These are phyloP conservation scores for Sphenostylis stenocarpa DNA, from an alignment of 306 rosid species.

Conservation along the genomic window DNA sequence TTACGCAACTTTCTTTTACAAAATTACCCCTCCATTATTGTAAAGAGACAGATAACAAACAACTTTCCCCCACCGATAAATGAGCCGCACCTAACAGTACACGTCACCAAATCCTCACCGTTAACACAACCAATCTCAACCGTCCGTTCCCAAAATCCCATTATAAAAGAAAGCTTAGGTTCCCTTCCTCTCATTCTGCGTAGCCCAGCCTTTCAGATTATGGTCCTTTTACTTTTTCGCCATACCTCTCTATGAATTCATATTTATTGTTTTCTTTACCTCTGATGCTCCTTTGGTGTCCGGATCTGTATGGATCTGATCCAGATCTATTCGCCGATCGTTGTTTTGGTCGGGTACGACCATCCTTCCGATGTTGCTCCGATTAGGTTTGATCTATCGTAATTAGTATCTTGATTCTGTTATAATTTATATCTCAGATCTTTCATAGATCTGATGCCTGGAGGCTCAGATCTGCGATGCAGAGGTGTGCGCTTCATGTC, in stretches of 20 bases:
- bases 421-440: not conserved
- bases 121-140: constrained; percentile 29
- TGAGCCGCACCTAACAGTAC: constrained; percentile 29
- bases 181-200: not conserved
- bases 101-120: constrained; percentile 35
- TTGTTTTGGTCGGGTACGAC: not conserved
- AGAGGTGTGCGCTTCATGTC: constrained; percentile 7
- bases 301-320: constrained; percentile 22
- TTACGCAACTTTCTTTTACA: not conserved
- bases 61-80: not conserved
- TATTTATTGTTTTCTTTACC: not conserved
- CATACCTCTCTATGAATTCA: not conserved
- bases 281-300: accelerated
- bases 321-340: constrained; percentile 28
- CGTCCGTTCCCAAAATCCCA: constrained; percentile 25
- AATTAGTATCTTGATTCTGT: not conserved
- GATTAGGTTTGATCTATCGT: not conserved
- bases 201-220: no score
- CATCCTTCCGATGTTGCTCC: not conserved
- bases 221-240: no score
- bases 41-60: not conserved
- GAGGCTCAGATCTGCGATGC: not conserved
- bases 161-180: constrained; percentile 29
- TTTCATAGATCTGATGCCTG: not conserved
- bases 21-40: constrained; percentile 21